Evolutionary conservation across 2,329 filamentous ascomycete genomes (phyloP), one percentile per base, ranked within the genome.

Genomic region (Phyllosticta citrichinensis): DNA sequence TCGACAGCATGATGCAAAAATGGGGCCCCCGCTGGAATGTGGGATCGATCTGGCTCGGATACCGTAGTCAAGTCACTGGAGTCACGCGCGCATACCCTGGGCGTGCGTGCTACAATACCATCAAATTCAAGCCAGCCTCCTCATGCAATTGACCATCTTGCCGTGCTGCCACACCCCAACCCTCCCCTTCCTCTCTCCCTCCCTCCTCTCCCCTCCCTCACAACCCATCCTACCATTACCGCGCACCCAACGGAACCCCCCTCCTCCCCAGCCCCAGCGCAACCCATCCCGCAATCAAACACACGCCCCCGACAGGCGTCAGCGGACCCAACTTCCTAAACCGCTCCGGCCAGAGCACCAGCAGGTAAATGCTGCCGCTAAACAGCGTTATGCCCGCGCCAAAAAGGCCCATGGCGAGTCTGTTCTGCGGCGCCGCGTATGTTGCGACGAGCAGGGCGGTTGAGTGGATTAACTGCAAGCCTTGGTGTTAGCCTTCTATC

Each of bases 331-430:
- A 62, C 60, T 77, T 74, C 68, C 80, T 81, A 73, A 85, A 86
- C 27, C 78, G 74, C 66, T 81, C 77, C 20, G 84, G 81, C 71
- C 87, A 81, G n/a, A 88, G 74, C 0, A 82, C 78, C 10, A 88
- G 77, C 10, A 83, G 75, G 70, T 88, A 88, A 64, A 88, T 80
- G 68, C 80, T 83, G 1, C 86, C 86, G 62, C 80, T 83, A 72
- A 88, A 88, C 78, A 87, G 80, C 3, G 82, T 83, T 76, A 87
- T 87, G 57, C 86, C 85, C 0, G 82, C 82, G 0, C 81, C 81
- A 69, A 87, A 82, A n/a, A 87, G 74, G 1, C 73, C 73, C 57
- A 81, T 80, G 19, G 84, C 83, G 22, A 84, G 66, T 33, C 79
- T 81, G 67, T 83, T 81, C 64, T 79, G 76, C 11, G 83, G 82